Evolutionary conservation across 345 rosid species (phyloP), one percentile per base, ranked within the genome.

Genomic region (Eucalyptus cloeziana): DNA sequence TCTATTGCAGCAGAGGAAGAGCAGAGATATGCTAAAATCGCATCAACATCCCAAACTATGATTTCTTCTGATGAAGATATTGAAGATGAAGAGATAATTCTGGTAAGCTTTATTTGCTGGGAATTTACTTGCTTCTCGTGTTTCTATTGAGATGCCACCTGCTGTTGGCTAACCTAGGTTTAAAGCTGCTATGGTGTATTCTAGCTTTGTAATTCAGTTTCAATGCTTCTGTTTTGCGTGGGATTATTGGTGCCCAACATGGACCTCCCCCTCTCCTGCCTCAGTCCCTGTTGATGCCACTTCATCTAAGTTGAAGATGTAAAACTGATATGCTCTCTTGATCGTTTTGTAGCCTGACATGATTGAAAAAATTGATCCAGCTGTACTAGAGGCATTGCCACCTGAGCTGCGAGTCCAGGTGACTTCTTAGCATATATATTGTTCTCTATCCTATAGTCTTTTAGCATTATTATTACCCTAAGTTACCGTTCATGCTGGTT

Each of bases 361-460:
- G 89, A 88, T 89, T 88, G 96, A 94, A 88, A 92, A 93, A 89
- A 91, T 96, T 90, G 99, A 97, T 94, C 97, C 97, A 86, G 94
- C 95, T 90, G 93, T 96, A 89, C 94, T 97, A 91, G 97, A 98
- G 86, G 93, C 97, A 44, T 93, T 97, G 92, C 99, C 99, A 86
- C 98, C 95, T 81, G 96, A 96, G 93, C 96, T 97, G 87, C 96
- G 96, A 89, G 97, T 86, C 88, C 98, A 96, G 96, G 99, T 96
- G 88, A 93, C 88, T 79, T 44, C 40, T 30, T 37, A n/a, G 71
- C 37, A 76, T 22, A 52, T 56, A 54, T 56, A 81, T n/a, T 24
- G 49, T 79, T 14, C 56, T 47, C 30, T 22, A 49, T 52, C 49
- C 44, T 80, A 7, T 45, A 22, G 62, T 62, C 25, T 43, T 49